These are phyloP conservation scores for Dactylellina haptotyla DNA, from an alignment of 2,329 filamentous ascomycete genomes.

Conservation along the genomic window DNA sequence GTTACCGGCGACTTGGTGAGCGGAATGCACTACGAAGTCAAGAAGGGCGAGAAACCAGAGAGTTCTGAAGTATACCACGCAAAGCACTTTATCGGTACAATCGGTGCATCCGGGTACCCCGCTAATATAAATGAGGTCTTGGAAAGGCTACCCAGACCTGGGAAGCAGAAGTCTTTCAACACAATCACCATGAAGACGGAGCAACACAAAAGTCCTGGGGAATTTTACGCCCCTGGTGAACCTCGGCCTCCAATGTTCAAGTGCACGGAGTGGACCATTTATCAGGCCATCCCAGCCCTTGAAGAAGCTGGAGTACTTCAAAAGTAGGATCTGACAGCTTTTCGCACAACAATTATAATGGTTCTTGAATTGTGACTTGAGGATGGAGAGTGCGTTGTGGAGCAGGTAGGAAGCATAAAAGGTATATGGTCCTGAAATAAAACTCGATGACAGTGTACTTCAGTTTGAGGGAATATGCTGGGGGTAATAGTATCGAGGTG, in stretches of 20 bases:
- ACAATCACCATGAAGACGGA: constrained; percentile 23
- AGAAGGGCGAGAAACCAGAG: not conserved
- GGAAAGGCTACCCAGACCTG: not conserved
- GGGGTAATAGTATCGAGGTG: too few relatives aligned
- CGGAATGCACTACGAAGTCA: constrained; percentile 28
- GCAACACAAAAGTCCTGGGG: constrained; percentile 36
- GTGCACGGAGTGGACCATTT: constrained; percentile 36
- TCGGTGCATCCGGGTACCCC: constrained; percentile 17
- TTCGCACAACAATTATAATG: too few relatives aligned
- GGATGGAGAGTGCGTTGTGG: too few relatives aligned
- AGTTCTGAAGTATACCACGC: not conserved
- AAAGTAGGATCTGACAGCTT: too few relatives aligned
- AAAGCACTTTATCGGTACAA: constrained; percentile 13
- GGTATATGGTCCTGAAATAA: too few relatives aligned
- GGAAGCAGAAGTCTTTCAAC: constrained; percentile 34
- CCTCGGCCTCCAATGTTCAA: constrained; percentile 21
- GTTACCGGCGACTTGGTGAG: constrained; percentile 32
- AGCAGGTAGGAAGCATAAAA: too few relatives aligned
- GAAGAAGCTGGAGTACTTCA: constrained; percentile 6
- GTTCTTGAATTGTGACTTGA: too few relatives aligned
- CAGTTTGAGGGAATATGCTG: too few relatives aligned
- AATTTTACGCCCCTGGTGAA: constrained; percentile 23
- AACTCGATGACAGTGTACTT: too few relatives aligned
- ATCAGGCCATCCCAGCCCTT: constrained; percentile 30
- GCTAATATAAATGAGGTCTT: constrained; percentile 16